phyloP scores from a whole-genome alignment of 2,329 filamentous ascomycete species.

The Lizonia empirigonia region DNA sequence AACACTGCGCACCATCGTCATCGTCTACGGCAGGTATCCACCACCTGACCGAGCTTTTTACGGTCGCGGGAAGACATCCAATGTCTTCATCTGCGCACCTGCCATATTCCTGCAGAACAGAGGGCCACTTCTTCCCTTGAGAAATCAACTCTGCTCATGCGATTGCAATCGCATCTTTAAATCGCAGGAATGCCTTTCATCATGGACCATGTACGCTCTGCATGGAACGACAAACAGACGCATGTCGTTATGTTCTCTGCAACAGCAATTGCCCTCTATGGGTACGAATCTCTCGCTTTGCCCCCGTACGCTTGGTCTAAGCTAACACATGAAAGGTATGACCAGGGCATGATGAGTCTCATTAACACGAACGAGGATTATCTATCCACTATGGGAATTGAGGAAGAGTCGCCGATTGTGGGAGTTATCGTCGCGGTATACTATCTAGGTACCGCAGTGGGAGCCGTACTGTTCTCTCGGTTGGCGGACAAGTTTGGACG shows the following conservation, averaged over 20 bases:
- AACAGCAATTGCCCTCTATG: slow-evolving; percentile 61
- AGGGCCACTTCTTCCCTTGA: background rate
- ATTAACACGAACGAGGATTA: slow-evolving; percentile 63
- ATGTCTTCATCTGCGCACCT: slow-evolving; percentile 3
- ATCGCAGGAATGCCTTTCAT: slow-evolving; percentile 21
- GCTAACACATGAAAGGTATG: too few relatives aligned
- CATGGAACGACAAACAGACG: slow-evolving; percentile 48
- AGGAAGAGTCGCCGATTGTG: slow-evolving; percentile 57
- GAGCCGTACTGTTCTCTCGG: slow-evolving; percentile 62
- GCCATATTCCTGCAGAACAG: background rate
- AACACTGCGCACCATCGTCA: slow-evolving; percentile 17
- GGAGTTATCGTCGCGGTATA: slow-evolving; percentile 66
- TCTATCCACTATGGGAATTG: slow-evolving; percentile 63
- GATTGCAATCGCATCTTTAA: slow-evolving; percentile 1
- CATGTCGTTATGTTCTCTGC: slow-evolving; percentile 60
- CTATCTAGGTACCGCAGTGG: slow-evolving; percentile 65
- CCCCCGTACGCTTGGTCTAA: too few relatives aligned
- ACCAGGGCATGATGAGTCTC: slow-evolving; percentile 57
- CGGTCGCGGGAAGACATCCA: slow-evolving; percentile 4
- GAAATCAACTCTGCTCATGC: slow-evolving; percentile 1
- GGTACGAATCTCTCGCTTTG: slow-evolving; percentile 51
- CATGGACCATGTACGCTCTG: slow-evolving; percentile 24
- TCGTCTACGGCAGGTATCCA: slow-evolving; percentile 16
- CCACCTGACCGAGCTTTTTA: slow-evolving; percentile 11
- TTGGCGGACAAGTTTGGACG: slow-evolving; percentile 61